Evolutionary conservation across 2,329 filamentous ascomycete genomes (phyloP).

Genomic region (Clonostachys rosea): DNA sequence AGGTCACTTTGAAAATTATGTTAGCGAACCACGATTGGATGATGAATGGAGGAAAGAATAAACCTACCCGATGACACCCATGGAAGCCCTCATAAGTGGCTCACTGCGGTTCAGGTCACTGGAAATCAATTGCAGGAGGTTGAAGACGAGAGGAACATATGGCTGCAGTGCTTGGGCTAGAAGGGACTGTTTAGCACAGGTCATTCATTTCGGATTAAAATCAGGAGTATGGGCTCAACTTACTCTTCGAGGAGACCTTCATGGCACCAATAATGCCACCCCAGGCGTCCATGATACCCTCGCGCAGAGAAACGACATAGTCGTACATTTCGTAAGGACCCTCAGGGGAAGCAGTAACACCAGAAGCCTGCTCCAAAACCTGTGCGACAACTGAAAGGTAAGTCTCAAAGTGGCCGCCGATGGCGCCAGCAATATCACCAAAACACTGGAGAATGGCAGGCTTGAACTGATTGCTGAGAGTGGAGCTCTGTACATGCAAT

Average conservation of each 20-base stretch:
- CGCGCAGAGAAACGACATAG: slow-evolving; percentile 89
- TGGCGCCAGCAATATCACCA: slow-evolving; percentile 93
- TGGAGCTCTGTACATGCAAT: slow-evolving; percentile 55
- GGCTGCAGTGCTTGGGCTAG: slow-evolving; percentile 67
- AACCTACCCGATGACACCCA: slow-evolving; percentile 92
- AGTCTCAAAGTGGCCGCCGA: slow-evolving; percentile 85
- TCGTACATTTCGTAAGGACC: slow-evolving; percentile 93
- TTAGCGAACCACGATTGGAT: slow-evolving; percentile 21
- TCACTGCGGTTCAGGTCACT: slow-evolving; percentile 86
- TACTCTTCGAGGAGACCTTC: slow-evolving; percentile 76
- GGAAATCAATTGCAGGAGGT: slow-evolving; percentile 75
- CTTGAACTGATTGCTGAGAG: slow-evolving; percentile 95
- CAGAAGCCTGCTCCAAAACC: slow-evolving; percentile 88
- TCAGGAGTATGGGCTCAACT: slow-evolving; percentile 22
- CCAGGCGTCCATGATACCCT: slow-evolving; percentile 99
- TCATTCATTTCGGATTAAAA: background rate
- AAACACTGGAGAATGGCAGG: slow-evolving; percentile 97
- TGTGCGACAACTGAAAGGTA: slow-evolving; percentile 90
- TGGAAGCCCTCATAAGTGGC: slow-evolving; percentile 84
- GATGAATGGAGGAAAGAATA: slow-evolving; percentile 1
- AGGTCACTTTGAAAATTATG: slow-evolving; percentile 62
- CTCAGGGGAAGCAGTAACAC: slow-evolving; percentile 73
- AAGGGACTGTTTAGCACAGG: slow-evolving; percentile 8
- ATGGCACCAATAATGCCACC: slow-evolving; percentile 93
- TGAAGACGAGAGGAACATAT: slow-evolving; percentile 82